phyloP scores from a whole-genome alignment of 345 rosid genomes.

The Eucalyptus rudis region DNA sequence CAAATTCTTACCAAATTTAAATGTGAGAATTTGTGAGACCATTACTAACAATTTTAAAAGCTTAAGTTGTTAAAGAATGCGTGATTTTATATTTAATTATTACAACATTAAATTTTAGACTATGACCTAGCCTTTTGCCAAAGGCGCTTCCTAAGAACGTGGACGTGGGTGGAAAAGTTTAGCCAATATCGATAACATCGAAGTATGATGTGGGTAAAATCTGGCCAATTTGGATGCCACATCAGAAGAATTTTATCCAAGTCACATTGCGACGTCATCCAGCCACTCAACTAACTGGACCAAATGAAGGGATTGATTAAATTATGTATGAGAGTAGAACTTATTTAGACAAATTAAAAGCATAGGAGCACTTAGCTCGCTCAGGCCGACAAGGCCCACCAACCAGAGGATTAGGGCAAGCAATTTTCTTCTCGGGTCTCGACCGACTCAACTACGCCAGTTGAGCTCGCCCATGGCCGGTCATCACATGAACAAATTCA shows the following conservation, averaged over 20 bases:
- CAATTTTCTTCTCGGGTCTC: not conserved
- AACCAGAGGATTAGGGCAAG: not conserved
- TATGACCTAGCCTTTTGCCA: too few species aligned
- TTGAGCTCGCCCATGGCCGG: too few species aligned
- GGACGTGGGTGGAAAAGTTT: not conserved
- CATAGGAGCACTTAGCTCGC: not conserved
- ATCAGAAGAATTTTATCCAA: not conserved
- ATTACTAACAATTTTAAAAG: too few species aligned
- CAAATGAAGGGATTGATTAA: not conserved
- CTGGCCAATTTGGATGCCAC: not conserved
- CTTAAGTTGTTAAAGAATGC: too few species aligned
- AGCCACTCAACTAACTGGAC: not conserved
- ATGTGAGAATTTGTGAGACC: not conserved
- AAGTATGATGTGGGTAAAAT: not conserved
- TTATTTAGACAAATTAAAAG: not conserved
- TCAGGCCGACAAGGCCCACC: not conserved
- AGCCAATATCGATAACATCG: fast-evolving
- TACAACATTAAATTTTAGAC: too few species aligned
- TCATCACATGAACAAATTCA: too few species aligned
- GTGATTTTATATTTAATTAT: too few species aligned
- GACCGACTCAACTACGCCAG: too few species aligned
- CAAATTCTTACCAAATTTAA: not conserved
- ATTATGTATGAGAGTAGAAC: not conserved
- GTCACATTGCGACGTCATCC: not conserved
- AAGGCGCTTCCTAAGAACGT: too few species aligned